Base-by-base conservation (phyloP, 371 early-diverging fungal species). In the Mucor lusitanicus region DNA sequence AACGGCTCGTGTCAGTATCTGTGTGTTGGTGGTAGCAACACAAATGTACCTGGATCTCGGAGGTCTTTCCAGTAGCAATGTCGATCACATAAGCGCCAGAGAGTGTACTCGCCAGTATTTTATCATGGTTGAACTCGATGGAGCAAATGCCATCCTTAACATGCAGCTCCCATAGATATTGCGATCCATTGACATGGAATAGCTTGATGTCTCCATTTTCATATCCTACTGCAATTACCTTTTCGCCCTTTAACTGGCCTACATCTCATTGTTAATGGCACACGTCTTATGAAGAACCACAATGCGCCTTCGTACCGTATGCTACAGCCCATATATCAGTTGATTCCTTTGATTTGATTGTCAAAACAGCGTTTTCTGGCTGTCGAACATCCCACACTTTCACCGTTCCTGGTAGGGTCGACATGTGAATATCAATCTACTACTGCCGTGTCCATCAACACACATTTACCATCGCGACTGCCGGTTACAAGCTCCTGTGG, bases 311-410 rank as follows among this genome's bases (percentile, higher is more conserved):
- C 56, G 86, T 89, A 70, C 92, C 93, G 76, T 92, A 90, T 0
- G 89, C 85, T 6, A 94, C 91, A 6, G 90, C 80, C 95, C 95
- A 95, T 21, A 88, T 83, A 65, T 95, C 95, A 21, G 79, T 75
- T 3, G 67, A 54, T 3, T 81, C 82, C 21, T 75, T 71, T 3
- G 89, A 88, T 50, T 53, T 66, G 12, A 91, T 85, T 6, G 74
- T 82, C 13, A 90, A 88, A 1, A 93, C 90, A 12, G 91, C 84
- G 39, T 81, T 79, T 30, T 86, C 88, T 25, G 81, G 70, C 63
- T 92, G 91, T 48, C 95, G 72, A 33, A 81, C 76, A 72, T 95
- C 95, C 95, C 95, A 95, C 19, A 93, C 81, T 73, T 92, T 92
- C 23, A 94, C 90, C 9, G 71, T 54, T 1, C 90, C 88, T 89